These are phyloP conservation scores for Saccharomyces pastorianus DNA, from an alignment of 1,139 yeast genomes.

Conservation along the genomic window DNA sequence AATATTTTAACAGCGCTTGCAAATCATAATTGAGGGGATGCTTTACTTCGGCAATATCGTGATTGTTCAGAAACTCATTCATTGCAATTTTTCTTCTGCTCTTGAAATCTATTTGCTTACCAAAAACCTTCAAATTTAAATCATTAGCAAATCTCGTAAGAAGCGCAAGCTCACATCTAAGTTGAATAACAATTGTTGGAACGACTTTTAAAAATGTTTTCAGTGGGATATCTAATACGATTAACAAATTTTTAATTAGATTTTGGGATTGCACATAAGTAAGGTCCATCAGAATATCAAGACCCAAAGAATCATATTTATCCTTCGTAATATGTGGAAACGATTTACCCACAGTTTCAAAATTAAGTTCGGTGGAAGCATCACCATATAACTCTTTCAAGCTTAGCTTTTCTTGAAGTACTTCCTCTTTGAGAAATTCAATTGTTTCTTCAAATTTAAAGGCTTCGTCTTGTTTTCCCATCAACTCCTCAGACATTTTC, in stretches of 20 bases:
- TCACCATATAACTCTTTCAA: slow-evolving; percentile 10
- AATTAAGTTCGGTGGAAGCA: slow-evolving; percentile 8
- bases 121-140: slow-evolving; percentile 22
- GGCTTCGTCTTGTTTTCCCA: not conserved
- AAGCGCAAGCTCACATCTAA: slow-evolving; percentile 25
- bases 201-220: slow-evolving; percentile 24
- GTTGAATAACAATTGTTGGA: slow-evolving; percentile 24
- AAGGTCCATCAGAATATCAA: slow-evolving; percentile 25
- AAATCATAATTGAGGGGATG: slow-evolving; percentile 15
- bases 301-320: slow-evolving; percentile 19
- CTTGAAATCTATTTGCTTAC: slow-evolving; percentile 16
- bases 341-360: slow-evolving; percentile 9
- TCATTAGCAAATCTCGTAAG: slow-evolving; percentile 27
- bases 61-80: slow-evolving; percentile 13
- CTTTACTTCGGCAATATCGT: slow-evolving; percentile 11
- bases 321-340: slow-evolving; percentile 12
- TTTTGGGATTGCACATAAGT: slow-evolving; percentile 27
- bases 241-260: slow-evolving; percentile 26
- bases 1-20: slow-evolving; percentile 1
- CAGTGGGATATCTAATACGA: slow-evolving; percentile 29
- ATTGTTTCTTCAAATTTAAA: not conserved
- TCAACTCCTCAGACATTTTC: not conserved
- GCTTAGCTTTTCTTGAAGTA: not conserved
- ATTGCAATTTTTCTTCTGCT: slow-evolving; percentile 16
- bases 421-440: not conserved